Evolutionary conservation across 2,329 filamentous ascomycete genomes (phyloP), one percentile per base, ranked within the genome.

Genomic region (Colletotrichum caudatum): DNA sequence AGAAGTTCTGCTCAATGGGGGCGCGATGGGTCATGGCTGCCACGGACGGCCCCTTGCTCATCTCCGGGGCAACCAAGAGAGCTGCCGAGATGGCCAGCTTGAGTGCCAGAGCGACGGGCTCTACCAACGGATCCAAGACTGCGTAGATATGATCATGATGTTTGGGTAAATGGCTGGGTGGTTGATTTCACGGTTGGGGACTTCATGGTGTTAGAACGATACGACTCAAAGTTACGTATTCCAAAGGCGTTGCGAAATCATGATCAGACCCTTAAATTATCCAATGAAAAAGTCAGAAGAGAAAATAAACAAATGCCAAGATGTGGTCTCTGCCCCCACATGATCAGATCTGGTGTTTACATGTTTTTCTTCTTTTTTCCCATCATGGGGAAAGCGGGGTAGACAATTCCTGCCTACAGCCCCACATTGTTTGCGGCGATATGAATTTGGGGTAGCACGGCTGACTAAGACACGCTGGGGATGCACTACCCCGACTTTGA

Each of bases 1-100:
- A 69, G 48, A 84, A 79, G 76, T 79, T 78, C 48, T 79, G 76
- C 53, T 64, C 69, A 51, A 78, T 79, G 78, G 78, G 66, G 11
- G 62, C 66, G 3, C 62, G 66, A n/a, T 69, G 62, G 66, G 66
- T 69, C 3, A 78, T 78, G 77, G 77, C 77, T 18, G 77, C 77
- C 5, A 78, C 77, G 0, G 77, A 79, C 23, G 77, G 75, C 0
- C 77, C 77, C 11, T 64, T 78, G 2, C 71, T 78, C 2, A 70
- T 78, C 14, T 74, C 73, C 1, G 77, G 75, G 9, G 77, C 77
- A 8, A 64, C 70, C 4, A 78, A 78, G 75, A 64, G 76, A 53
- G 76, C 71, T 0, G 9, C 53, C 3, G 75, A 77, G 60, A 78
- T 78, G 77, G 70, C 76, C 1, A 70, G 70, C 0, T 44, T 78